These are phyloP conservation scores for Echites panduratus DNA, from an alignment of 257 asterid species.

Conservation along the genomic window DNA sequence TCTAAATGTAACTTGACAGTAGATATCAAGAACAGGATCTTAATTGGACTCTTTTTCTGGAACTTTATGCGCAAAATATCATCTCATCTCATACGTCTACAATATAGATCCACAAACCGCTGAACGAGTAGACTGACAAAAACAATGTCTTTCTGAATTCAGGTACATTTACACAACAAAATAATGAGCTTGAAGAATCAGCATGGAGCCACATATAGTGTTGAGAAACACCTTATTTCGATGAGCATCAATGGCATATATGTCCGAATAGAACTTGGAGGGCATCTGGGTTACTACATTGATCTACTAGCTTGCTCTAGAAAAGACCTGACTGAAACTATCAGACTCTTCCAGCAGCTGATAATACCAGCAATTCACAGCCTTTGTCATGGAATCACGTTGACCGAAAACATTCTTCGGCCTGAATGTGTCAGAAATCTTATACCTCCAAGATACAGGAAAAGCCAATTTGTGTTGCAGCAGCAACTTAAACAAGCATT, in stretches of 20 bases:
- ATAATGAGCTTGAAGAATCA: conserved; percentile 53
- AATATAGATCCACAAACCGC: background rate
- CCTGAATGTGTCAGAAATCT: conserved; percentile 65
- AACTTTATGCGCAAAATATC: background rate
- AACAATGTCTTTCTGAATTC: conserved; percentile 14
- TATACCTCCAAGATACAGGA: conserved; percentile 61
- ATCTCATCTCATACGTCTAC: background rate
- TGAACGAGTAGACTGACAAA: background rate
- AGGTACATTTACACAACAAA: conserved; percentile 82
- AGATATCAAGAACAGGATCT: background rate
- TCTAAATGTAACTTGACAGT: background rate
- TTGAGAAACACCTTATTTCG: conserved; percentile 61
- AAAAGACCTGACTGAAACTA: conserved; percentile 65
- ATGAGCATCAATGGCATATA: conserved; percentile 63
- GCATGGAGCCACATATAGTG: conserved; percentile 71
- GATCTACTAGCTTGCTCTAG: conserved; percentile 79
- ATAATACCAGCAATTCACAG: conserved; percentile 61
- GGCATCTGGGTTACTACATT: conserved; percentile 50
- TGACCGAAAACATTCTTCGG: conserved; percentile 59
- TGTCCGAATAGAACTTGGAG: conserved; percentile 73
- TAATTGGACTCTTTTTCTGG: background rate
- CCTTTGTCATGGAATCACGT: conserved; percentile 51
- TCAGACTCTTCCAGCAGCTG: conserved; percentile 68
- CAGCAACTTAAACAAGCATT: conserved; percentile 61
- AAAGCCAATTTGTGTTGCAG: conserved; percentile 40